phyloP scores from a whole-genome alignment of 495 filamentous ascomycete species.

The Aspergillus ellipticus region DNA sequence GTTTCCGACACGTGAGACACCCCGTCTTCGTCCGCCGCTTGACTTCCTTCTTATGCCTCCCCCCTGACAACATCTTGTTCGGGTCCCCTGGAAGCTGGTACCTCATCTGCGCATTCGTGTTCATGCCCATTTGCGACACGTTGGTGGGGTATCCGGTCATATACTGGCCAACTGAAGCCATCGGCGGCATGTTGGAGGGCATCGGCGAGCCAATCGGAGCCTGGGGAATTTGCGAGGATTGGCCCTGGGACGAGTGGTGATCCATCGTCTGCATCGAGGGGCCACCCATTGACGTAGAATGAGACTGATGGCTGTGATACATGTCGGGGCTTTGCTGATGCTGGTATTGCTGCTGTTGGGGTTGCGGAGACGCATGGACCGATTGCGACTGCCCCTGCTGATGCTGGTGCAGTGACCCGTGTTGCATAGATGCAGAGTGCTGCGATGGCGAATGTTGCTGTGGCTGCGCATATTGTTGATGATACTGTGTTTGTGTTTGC shows the following conservation, averaged over 20 bases:
- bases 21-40: slow-evolving; percentile 98
- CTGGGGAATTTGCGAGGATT: slow-evolving; percentile 38
- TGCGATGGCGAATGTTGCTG: slow-evolving; percentile 15
- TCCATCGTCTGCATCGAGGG: slow-evolving; percentile 21
- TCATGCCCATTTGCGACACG: slow-evolving; percentile 34
- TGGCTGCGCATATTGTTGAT: slow-evolving; percentile 16
- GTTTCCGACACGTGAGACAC: slow-evolving; percentile 93
- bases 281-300: slow-evolving; percentile 23
- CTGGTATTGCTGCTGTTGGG: slow-evolving; percentile 32
- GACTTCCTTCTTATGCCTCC: slow-evolving; percentile 96
- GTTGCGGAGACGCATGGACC: slow-evolving; percentile 28
- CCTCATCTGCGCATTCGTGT: slow-evolving; percentile 38
- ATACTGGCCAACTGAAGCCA: slow-evolving; percentile 44
- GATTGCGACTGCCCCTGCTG: slow-evolving; percentile 21
- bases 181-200: slow-evolving; percentile 42
- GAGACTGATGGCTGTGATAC: slow-evolving; percentile 32
- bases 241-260: slow-evolving; percentile 27
- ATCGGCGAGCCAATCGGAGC: slow-evolving; percentile 44
- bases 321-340: slow-evolving; percentile 33
- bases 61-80: slow-evolving; percentile 68
- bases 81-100: slow-evolving; percentile 40
- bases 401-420: slow-evolving; percentile 19
- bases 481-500: slow-evolving; percentile 11
- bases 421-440: slow-evolving; percentile 3
- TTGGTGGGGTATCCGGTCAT: slow-evolving; percentile 42